Evolutionary conservation across 2,329 filamentous ascomycete species (phyloP).

Genomic region (Chrysoporthe puriensis): DNA sequence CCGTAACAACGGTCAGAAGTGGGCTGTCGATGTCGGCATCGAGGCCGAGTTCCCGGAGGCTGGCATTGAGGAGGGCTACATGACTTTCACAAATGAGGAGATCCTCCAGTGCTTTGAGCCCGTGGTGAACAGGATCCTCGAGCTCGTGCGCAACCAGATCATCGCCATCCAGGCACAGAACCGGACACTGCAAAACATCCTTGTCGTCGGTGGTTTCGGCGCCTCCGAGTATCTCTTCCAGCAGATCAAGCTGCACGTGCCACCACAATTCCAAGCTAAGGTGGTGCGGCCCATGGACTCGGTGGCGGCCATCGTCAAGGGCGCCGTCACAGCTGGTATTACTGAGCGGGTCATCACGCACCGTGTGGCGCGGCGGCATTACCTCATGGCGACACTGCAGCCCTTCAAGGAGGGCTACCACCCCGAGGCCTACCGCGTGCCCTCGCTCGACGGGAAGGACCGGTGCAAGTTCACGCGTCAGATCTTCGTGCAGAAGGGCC

Average conservation of each 20-base stretch:
- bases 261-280: slow-evolving; percentile 97
- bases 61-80: slow-evolving; percentile 97
- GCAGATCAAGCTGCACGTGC: slow-evolving; percentile 98
- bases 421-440: slow-evolving; percentile 96
- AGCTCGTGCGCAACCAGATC: slow-evolving; percentile 96
- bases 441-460: slow-evolving; percentile 94
- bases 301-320: slow-evolving; percentile 97
- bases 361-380: slow-evolving; percentile 94
- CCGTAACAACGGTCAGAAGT: slow-evolving; percentile 98
- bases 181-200: slow-evolving; percentile 88
- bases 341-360: slow-evolving; percentile 96
- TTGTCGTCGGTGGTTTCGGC: slow-evolving; percentile 97
- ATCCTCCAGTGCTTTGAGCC: slow-evolving; percentile 99
- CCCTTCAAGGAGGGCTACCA: slow-evolving; percentile 99
- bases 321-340: slow-evolving; percentile 95
- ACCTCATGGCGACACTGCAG: slow-evolving; percentile 98
- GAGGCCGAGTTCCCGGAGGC: slow-evolving; percentile 98
- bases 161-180: slow-evolving; percentile 99
- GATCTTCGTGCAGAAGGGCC: slow-evolving; percentile 98
- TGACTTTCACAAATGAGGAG: slow-evolving; percentile 99
- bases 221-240: slow-evolving; percentile 99
- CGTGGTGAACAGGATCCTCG: slow-evolving; percentile 94
- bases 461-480: slow-evolving; percentile 98
- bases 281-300: slow-evolving; percentile 99
- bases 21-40: slow-evolving; percentile 98